Base-by-base conservation (phyloP, 192 early-diverging fungal species). In the Umbelopsis isabellina region DNA sequence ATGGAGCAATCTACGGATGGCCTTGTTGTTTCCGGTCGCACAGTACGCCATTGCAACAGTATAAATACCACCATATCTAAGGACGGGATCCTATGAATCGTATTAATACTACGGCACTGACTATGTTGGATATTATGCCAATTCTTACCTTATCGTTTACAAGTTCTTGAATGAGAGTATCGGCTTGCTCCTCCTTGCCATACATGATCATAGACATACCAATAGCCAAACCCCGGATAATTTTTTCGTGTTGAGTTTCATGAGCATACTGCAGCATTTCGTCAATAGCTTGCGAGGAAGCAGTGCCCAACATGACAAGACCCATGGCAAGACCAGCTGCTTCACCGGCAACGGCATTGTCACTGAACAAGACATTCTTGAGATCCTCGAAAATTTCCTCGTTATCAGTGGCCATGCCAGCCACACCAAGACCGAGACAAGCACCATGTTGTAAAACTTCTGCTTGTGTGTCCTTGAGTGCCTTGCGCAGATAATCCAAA, bases 231-330 rank as follows among this genome's bases (percentile, higher is more conserved):
- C 96, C 95, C 44, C 98, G 93, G 67, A 99, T 98, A 71, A 98
- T 99, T 85, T 99, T 99, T 74, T 99, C 98, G 82, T 99, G 98
- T 78, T 95, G 94, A 6, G 98, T 99, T 69, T 98, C 97, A 71
- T 94, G 94, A 16, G 98, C 98, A 72, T 99, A 99, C 72, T 93
- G 90, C 35, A 98, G 82, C 96, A 99, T 98, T 68, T 97, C 96
- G 46, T 92, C 93, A 66, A 99, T 79, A 7, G 91, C 92, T 50
- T 87, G 85, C 45, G 88, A 75, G 9, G 91, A 89, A 50, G 85
- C 92, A 15, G 93, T 97, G 41, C 98, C 98, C 71, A 98, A 88
- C 96, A 97, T 98, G 33, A 97, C 92, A 75, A 99, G 82, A 25
- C 98, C 98, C 89, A 99, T 97, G 20, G 92, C 95, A 20, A 98